phyloP scores from a whole-genome alignment of 139 green algal species.

The Haematococcus lacustris region DNA sequence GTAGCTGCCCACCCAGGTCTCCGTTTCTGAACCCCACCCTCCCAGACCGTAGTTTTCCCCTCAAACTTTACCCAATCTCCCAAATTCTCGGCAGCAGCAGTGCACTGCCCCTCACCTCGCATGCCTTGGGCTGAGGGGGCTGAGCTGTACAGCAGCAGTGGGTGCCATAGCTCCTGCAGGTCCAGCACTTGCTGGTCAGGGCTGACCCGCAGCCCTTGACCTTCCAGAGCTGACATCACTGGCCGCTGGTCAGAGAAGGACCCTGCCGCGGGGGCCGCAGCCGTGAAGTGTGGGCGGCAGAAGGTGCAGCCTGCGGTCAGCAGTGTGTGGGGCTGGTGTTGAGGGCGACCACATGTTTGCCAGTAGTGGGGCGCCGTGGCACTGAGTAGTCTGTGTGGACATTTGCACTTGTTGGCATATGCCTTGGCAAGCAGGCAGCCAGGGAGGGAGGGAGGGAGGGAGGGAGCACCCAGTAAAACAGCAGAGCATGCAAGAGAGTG shows the following conservation, averaged over 20 bases:
- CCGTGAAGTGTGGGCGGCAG: slow-evolving; percentile 43
- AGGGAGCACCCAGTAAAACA: too few relatives aligned
- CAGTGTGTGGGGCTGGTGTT: neutral
- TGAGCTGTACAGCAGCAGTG: slow-evolving; percentile 28
- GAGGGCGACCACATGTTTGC: too few relatives aligned
- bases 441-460: too few relatives aligned
- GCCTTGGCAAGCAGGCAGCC: neutral
- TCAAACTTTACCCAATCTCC: too few relatives aligned
- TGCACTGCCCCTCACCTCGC: too few relatives aligned
- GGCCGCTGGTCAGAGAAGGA: too few relatives aligned
- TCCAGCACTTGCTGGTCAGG: slow-evolving; percentile 20
- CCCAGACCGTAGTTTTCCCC: too few relatives aligned
- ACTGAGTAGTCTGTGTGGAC: neutral
- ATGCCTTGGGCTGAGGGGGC: neutral
- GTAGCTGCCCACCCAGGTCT: too few relatives aligned
- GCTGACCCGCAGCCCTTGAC: neutral
- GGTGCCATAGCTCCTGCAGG: slow-evolving; percentile 52
- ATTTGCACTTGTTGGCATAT: neutral
- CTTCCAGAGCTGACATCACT: neutral
- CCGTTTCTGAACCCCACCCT: too few relatives aligned
- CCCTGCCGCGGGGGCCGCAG: slow-evolving; percentile 6
- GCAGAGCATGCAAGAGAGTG: too few relatives aligned
- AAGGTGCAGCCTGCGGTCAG: slow-evolving; percentile 31
- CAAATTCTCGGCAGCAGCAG: too few relatives aligned
- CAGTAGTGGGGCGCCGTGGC: too few relatives aligned